Base-by-base conservation (phyloP, 139 green algal species). In the Coelastrella sp. region DNA sequence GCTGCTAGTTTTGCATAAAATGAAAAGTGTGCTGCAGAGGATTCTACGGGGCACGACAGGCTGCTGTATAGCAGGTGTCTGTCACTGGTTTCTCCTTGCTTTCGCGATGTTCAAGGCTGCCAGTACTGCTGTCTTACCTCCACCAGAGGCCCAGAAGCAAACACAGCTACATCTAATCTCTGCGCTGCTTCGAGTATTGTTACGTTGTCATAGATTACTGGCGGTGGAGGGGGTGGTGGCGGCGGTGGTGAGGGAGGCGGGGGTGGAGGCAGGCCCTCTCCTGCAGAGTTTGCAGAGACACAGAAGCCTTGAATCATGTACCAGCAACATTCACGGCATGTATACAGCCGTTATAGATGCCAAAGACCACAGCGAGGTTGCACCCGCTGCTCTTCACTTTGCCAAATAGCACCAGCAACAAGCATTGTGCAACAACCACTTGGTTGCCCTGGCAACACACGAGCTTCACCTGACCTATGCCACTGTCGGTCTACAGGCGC, bases 161-260 rank as follows among this genome's bases (percentile, higher is more conserved):
- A 90, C 27, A 92, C 62, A 4, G 34, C 19, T n/a, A 89, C 59
- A 23, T 81, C 48, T 73, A 92, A 83, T 72, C 62, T 4, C 45
- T 74, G 25, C 4, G 93, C 93, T 13, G 90, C 92, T 35, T 93
- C 73, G 60, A 92, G 67, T 5, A 94, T 40, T 0, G 88, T 87
- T 5, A 84, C 74, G 7, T 71, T 79, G 38, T 76, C 40, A 43
- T 67, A 21, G 8, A 66, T 27, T 23, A 43, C n/a, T 30, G 60
- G 59, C 0, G 60, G 77, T 19, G 77, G 59, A 19, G 60, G 37
- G 4, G 77, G 60, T 8, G 77, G 79, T 38, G 45, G 45, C 13
- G 63, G 5, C 5, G 43, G 37, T 30, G 57, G 35, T 3, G 25
- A 23, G 15, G 38, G 76, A 1, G 57, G 76, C 11, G 57, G 76